Evolutionary conservation across 768 basidiomycete genomes (phyloP).

Genomic region (Pleurotus giganteus): DNA sequence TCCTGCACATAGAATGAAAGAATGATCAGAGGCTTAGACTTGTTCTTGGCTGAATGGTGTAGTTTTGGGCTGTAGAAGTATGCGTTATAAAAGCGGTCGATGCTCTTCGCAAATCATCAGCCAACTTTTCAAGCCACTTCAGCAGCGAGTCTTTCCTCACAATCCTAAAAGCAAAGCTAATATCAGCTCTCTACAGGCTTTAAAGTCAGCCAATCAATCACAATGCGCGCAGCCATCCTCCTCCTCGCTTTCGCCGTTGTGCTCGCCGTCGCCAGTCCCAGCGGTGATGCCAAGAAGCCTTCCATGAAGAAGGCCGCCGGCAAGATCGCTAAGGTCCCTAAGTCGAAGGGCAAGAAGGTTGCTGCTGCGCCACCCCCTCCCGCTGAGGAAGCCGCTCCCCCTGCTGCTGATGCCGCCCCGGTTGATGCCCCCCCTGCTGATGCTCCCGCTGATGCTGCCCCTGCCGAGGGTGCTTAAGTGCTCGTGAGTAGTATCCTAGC

Average conservation of each 20-base stretch:
- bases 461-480: too few relatives aligned
- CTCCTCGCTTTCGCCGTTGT: neutral
- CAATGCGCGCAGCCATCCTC: neutral
- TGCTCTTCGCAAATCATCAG: neutral
- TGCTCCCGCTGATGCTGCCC: too few relatives aligned
- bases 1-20: too few relatives aligned
- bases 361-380: neutral
- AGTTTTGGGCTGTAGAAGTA: too few relatives aligned
- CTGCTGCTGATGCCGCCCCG: too few relatives aligned
- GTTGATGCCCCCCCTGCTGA: too few relatives aligned
- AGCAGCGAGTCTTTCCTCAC: neutral
- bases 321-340: neutral
- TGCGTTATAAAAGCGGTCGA: neutral
- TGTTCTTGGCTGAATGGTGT: too few relatives aligned
- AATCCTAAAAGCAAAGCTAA: too few relatives aligned
- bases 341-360: neutral
- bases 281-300: neutral
- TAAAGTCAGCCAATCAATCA: conserved; percentile 1
- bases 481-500: too few relatives aligned
- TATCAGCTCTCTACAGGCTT: neutral
- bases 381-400: too few relatives aligned
- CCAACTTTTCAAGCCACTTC: neutral
- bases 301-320: too few relatives aligned
- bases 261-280: neutral
- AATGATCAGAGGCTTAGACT: too few relatives aligned